phyloP scores from a whole-genome alignment of 225 moss, liverwort and hornwort species.

The Marchantia paleacea region DNA sequence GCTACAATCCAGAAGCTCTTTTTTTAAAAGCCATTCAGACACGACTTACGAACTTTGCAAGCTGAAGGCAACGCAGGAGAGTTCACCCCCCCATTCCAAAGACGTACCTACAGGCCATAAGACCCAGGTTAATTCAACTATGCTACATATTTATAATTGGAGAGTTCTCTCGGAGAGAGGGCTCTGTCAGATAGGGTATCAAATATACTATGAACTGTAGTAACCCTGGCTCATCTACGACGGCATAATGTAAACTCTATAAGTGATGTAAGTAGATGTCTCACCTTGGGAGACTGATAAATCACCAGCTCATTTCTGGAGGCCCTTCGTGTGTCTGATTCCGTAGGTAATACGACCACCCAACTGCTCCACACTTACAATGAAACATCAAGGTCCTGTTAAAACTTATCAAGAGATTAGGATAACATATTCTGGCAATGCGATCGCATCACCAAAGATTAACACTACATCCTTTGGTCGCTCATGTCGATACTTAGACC shows the following conservation, averaged over 20 bases:
- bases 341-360: slow-evolving; percentile 79
- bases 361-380: slow-evolving; percentile 51
- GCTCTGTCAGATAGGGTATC: no score
- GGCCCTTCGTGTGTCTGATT: slow-evolving; percentile 57
- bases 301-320: slow-evolving; percentile 81
- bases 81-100: slow-evolving; percentile 70
- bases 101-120: slow-evolving; percentile 65
- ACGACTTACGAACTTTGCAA: slow-evolving; percentile 78
- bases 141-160: neutral
- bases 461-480: no score
- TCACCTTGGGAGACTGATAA: slow-evolving; percentile 90
- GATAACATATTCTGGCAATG: no score
- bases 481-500: no score
- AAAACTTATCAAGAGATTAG: neutral
- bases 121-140: neutral
- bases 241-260: neutral
- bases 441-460: no score
- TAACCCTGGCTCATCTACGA: no score
- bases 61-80: slow-evolving; percentile 66
- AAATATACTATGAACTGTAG: no score
- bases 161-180: no score
- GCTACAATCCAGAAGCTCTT: neutral
- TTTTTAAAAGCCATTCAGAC: slow-evolving; percentile 17
- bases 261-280: neutral
- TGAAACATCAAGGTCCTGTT: slow-evolving; percentile 2